Base-by-base conservation (phyloP, 495 filamentous ascomycete species). In the Penicillium dipodomyicola region DNA sequence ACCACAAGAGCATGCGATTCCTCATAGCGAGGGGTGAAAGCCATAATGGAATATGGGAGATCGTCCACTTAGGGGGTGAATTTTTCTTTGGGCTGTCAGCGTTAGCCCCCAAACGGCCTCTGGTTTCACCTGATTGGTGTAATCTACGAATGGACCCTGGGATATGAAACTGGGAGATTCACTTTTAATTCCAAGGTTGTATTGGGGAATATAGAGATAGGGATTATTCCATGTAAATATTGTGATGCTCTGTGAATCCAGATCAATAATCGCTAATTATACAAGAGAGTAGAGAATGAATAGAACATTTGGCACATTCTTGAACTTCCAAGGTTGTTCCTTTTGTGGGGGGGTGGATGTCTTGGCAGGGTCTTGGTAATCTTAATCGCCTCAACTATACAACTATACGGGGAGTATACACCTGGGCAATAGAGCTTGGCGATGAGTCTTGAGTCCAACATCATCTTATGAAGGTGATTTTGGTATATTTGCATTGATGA, bases 1-100 rank as follows among this genome's bases (percentile, higher is more conserved):
- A 35, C 19, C 52, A 40, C 17, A 44, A 30, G 5, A 41, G 52
- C 15, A 51, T 40, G 20, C 49, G 25, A 29, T 22, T 58, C 32
- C 53, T 45, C 62, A 66, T 66, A 30, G 49, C 56, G 48, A 15
- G 23, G 23, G 48, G 23, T 39, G 49, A 41, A 39, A 33, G 45
- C 27, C 27, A 48, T 48, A 4, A 39, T 17, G 6, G 11, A 17
- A 49, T 19, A 17, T 10, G 45, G 11, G 29, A 12, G 29, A 17
- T 47, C 17, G 14, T 35, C 12, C 33, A 35, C 5, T 25, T 25
- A 14, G 15, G 2, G 15, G n/a, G 35, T n/a, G n/a, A 39, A 39
- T 17, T 39, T 39, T 39, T 39, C 35, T 8, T 17, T n/a, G 35
- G 35, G 35, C n/a, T 39, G n/a, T 39, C 35, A 39, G 35, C n/a